Base-by-base conservation (phyloP, 2,329 filamentous ascomycete species). In the Periconia macrospinosa region DNA sequence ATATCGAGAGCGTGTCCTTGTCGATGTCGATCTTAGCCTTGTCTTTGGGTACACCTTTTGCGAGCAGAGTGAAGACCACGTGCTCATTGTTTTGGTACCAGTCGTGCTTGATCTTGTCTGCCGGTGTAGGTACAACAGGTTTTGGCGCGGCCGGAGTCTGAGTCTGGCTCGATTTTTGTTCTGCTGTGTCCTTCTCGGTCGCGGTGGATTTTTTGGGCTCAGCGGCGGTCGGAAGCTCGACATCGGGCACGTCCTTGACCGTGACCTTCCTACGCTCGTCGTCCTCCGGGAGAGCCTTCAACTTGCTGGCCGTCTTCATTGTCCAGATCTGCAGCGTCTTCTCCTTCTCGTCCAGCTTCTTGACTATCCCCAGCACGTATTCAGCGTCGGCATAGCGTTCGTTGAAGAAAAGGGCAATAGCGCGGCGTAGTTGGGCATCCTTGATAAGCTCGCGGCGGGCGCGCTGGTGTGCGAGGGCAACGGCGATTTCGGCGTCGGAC, bases 401-500 rank as follows among this genome's bases (percentile, higher is more conserved):
- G 41, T 92, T 78, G 46, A 86, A 84, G 72, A 86, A 89, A 23
- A 93, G 80, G 11, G 88, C 83, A 13, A 96, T 84, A 6, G 85
- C 89, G 37, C 93, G 85, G 62, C 92, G 86, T 65, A 94, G 85
- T 66, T 97, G 91, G 1, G 90, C 88, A n/a, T 91, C 84, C 44
- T 86, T 81, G 71, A 97, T 91, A 30, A 89, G 81, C 59, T 91
- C 85, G 47, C 89, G 85, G 65, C 87, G 89, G 30, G 83, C 89
- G 41, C 93, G 88, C 57, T 87, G 81, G 43, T 94, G 82, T 1
- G 91, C 89, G 19, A 83, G 80, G 2, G 84, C 78, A 52, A 84
- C 81, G 47, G 85, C 78, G 40, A 74, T 65, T 47, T 81, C 75
- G 49, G 78, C 78, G 57, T 81, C 79, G 45, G 63, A 54, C 30